These are phyloP conservation scores for Erythrobasidium hasegawianum DNA, from an alignment of 1,284 basidiomycete genomes.

Conservation along the genomic window DNA sequence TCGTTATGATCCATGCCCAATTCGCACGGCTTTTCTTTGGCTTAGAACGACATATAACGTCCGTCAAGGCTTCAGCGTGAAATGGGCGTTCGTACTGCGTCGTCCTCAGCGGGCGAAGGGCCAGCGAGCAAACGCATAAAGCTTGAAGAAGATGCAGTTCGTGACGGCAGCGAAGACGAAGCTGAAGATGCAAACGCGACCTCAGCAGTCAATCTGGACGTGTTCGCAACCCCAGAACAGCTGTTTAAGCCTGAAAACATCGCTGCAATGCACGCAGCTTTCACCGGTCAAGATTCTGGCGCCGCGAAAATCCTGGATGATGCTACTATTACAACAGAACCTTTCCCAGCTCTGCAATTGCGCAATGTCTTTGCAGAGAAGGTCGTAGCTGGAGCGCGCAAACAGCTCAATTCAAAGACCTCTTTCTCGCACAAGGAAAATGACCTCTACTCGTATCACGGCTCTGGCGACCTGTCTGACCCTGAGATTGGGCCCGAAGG, in stretches of 20 bases:
- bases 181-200: not conserved
- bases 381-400: not conserved
- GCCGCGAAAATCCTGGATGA: not conserved
- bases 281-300: not conserved
- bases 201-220: not conserved
- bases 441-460: conserved; percentile 34
- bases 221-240: not conserved
- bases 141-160: not conserved
- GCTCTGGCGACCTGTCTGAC: conserved; percentile 20
- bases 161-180: not conserved
- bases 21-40: no score
- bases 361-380: conserved; percentile 6
- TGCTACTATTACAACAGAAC: not conserved
- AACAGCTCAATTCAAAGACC: conserved; percentile 4
- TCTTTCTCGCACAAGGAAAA: conserved; percentile 14
- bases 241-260: not conserved
- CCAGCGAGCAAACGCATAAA: not conserved
- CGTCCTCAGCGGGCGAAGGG: not conserved
- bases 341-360: conserved; percentile 25
- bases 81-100: not conserved
- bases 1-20: no score
- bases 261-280: not conserved
- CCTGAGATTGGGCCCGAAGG: not conserved
- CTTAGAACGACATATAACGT: no score
- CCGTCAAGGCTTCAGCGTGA: no score